A percentile compares a stretch with the other conserved stretches of the same genome.
phyloP scores from a whole-genome alignment of 2,329 filamentous ascomycete genomes.

The Calonectria pseudoturangicola region DNA sequence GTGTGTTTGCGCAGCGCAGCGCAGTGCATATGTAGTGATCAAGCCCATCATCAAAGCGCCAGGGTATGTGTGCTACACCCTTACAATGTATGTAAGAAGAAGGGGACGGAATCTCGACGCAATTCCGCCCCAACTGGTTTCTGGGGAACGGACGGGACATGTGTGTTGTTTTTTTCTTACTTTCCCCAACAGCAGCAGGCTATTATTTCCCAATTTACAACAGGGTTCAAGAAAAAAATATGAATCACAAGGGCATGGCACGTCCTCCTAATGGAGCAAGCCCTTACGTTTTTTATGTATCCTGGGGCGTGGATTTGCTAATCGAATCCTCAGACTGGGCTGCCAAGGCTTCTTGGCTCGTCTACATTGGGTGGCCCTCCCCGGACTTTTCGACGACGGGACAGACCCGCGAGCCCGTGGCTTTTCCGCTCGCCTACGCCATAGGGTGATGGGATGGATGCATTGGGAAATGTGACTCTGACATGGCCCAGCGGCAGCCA shows the following conservation, averaged over 20 bases:
- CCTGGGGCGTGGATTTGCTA: slow-evolving; percentile 50
- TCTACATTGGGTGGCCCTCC: slow-evolving; percentile 43
- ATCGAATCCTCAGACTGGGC: slow-evolving; percentile 43
- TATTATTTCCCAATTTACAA: slow-evolving; percentile 36
- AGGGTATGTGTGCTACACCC: neutral
- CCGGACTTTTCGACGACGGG: slow-evolving; percentile 20
- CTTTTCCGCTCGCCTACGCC: slow-evolving; percentile 41
- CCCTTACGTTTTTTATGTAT: slow-evolving; percentile 53
- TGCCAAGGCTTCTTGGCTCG: slow-evolving; percentile 36
- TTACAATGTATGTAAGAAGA: neutral
- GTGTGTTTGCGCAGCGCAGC: neutral
- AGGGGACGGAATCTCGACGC: neutral
- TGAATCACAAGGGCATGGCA: slow-evolving; percentile 13
- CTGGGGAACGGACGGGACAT: too few relatives aligned
- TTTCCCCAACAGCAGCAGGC: neutral
- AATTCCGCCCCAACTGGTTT: neutral
- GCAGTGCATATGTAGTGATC: neutral
- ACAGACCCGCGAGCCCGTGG: slow-evolving; percentile 21
- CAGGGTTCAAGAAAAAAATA: neutral
- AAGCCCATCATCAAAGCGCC: slow-evolving; percentile 1
- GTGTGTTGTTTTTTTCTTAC: too few relatives aligned
- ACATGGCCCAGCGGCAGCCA: slow-evolving; percentile 12
- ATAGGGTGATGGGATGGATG: slow-evolving; percentile 22
- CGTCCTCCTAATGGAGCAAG: slow-evolving; percentile 16
- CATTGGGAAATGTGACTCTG: slow-evolving; percentile 36